A percentile compares a stretch with the other conserved stretches of the same genome.
Conservation (phyloP, 164 flowering plant genomes). For the Sextonia rubra region DNA sequence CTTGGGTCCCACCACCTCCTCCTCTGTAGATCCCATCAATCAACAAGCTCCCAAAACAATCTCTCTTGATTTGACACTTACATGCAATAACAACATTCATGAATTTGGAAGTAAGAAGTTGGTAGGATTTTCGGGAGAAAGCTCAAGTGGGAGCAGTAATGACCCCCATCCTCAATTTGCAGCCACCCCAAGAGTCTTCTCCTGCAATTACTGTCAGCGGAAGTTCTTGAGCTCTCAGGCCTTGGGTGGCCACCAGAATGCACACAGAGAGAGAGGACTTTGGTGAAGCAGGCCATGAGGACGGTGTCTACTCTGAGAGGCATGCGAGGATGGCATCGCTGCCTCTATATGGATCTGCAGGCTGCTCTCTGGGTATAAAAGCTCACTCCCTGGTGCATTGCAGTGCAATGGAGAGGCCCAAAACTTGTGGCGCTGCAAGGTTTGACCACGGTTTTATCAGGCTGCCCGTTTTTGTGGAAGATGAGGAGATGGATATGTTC, state of each 20-base stretch:
- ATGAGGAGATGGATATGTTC: conserved; percentile 43
- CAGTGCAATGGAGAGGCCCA: conserved; percentile 19
- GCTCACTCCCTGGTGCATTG: conserved; percentile 67
- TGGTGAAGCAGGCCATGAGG: conserved; percentile 74
- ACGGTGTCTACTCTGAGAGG: conserved; percentile 61
- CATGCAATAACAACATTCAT: conserved; percentile 23
- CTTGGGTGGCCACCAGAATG: conserved; percentile 86
- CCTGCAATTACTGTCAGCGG: conserved; percentile 79
- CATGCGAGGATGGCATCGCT: conserved; percentile 68
- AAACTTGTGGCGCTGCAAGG: conserved; percentile 38
- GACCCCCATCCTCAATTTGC: conserved; percentile 24
- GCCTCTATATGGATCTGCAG: conserved; percentile 68
- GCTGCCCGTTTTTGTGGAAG: conserved; percentile 46
- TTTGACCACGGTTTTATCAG: conserved; percentile 47
- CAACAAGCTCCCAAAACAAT: conserved; percentile 21
- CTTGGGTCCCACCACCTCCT: conserved; percentile 20
- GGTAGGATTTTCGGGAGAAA: conserved; percentile 16
- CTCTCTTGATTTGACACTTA: conserved; percentile 58
- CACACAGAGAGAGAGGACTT: conserved; percentile 74
- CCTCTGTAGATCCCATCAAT: conserved; percentile 20
- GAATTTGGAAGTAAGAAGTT: conserved; percentile 19
- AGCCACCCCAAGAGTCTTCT: conserved; percentile 50
- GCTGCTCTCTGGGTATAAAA: conserved; percentile 57
- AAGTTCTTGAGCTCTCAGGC: conserved; percentile 90
- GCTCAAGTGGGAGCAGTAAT: conserved; percentile 32